Conservation (phyloP, 371 early-diverging fungal species). For the Rhizopus delemar region DNA sequence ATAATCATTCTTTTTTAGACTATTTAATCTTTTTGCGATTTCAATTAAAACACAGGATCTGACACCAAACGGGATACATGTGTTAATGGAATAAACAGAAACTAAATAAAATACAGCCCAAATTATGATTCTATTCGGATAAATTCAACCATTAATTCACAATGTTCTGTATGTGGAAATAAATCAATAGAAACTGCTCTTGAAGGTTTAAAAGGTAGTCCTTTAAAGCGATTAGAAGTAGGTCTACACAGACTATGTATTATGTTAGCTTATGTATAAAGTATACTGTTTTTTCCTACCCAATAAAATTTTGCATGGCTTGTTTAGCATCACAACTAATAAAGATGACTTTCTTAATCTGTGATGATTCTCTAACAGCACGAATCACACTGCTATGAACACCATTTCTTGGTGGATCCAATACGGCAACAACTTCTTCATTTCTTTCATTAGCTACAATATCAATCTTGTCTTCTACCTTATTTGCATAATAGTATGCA, state of each 20-base stretch:
- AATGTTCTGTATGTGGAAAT: conserved; percentile 78
- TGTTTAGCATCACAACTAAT: conserved; percentile 69
- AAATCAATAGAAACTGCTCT: conserved; percentile 66
- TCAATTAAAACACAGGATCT: too few species aligned
- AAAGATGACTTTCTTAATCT: conserved; percentile 64
- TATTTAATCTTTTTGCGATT: too few species aligned
- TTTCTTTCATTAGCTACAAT: conserved; percentile 31
- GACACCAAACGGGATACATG: not conserved
- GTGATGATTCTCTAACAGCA: conserved; percentile 55
- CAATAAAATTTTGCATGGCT: conserved; percentile 64
- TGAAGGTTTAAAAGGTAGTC: conserved; percentile 58
- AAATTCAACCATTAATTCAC: conserved; percentile 69
- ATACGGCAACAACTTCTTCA: conserved; percentile 52
- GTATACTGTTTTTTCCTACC: conserved; percentile 35
- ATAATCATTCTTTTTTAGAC: too few species aligned
- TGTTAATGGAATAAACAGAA: too few species aligned
- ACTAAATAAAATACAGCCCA: too few species aligned
- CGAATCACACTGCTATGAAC: conserved; percentile 61
- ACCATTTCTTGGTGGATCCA: conserved; percentile 75
- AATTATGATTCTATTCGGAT: conserved; percentile 17
- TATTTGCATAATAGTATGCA: conserved; percentile 53
- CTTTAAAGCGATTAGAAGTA: conserved; percentile 51
- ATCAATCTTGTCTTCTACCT: conserved; percentile 63
- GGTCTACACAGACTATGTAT: conserved; percentile 51
- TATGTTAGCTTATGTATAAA: not conserved